These are phyloP conservation scores for Penicillium psychrofluorescens DNA, from an alignment of 495 filamentous ascomycete species.

Conservation along the genomic window DNA sequence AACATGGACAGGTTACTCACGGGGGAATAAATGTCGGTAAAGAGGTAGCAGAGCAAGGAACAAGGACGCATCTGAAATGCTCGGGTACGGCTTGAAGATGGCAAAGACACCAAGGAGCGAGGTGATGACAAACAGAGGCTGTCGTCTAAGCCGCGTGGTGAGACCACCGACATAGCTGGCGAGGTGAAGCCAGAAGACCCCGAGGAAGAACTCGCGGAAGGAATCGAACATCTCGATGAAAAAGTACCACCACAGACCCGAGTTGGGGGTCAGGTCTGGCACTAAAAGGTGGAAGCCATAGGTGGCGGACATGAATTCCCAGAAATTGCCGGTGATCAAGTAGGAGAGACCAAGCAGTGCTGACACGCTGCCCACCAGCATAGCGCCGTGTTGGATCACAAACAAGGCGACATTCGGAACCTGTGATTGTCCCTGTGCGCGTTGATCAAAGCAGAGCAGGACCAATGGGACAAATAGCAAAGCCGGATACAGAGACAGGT, in stretches of 20 bases:
- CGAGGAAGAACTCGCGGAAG: conserved; percentile 94
- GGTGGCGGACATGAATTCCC: conserved; percentile 78
- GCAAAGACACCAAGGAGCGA: conserved; percentile 79
- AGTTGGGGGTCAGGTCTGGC: conserved; percentile 89
- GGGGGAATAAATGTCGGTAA: conserved; percentile 89
- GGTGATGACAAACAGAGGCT: conserved; percentile 79
- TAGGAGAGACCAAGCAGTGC: conserved; percentile 65
- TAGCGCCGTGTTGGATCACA: conserved; percentile 37
- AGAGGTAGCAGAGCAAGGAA: conserved; percentile 78
- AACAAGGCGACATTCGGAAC: conserved; percentile 33
- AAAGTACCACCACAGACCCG: conserved; percentile 99
- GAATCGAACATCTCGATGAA: conserved; percentile 99
- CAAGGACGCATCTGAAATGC: conserved; percentile 76
- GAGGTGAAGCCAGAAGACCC: conserved; percentile 95
- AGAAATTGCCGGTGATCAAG: conserved; percentile 68
- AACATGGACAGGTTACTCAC: conserved; percentile 40
- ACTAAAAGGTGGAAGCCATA: conserved; percentile 89
- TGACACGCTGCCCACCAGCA: conserved; percentile 38
- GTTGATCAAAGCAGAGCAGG: conserved; percentile 73
- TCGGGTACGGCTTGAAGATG: conserved; percentile 95
- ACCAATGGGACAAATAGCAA: conserved; percentile 78
- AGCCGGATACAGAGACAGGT: conserved; percentile 85
- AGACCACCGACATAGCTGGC: conserved; percentile 80
- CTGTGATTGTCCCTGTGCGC: conserved; percentile 15
- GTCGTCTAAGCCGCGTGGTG: conserved; percentile 67